Base-by-base conservation (phyloP, 1,139 yeast genomes). In the Yamadazyma epiphylla region DNA sequence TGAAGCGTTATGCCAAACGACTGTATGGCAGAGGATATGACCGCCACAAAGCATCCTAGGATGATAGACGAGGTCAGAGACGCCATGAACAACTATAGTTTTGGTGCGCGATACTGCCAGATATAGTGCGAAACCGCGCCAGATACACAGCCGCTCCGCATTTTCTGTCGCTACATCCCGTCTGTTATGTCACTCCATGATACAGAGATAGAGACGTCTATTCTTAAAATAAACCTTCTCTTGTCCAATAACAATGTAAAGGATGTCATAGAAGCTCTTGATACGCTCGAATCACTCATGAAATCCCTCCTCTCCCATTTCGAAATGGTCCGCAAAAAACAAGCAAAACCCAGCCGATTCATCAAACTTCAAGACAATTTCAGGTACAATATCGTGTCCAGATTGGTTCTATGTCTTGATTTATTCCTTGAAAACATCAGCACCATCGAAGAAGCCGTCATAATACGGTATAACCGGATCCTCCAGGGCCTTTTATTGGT, bases 181-280 rank as follows among this genome's bases (percentile, higher is more conserved):
- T n/a, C n/a, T n/a, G n/a, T n/a, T n/a, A n/a, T n/a, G n/a, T n/a
- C n/a, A n/a, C n/a, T n/a, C n/a, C n/a, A n/a, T n/a, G 15, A 23
- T 7, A 7, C 25, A 4, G 25, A 28, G 19, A 16, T 29, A 31
- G 33, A 25, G 25, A 24, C 19, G 4, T 4, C n/a, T 3, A 28
- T 33, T 5, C 11, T 30, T 14, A 13, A 22, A 3, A 31, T 38
- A 17, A 36, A 15, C 3, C 19, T 15, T 11, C 87, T 38, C 95
- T 88, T 33, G 94, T 94, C 40, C 94, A 94, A 30, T 69, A 85
- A 44, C 94, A 83, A 55, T 91, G 94, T 27, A 89, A 91, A 20
- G 11, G 25, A 28, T 6, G 13, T 41, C 6, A 15, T 22, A 13
- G 27, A 29, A 6, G 41, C 43, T 3, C n/a, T 41, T 9, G 13